phyloP scores from a whole-genome alignment of 1,284 basidiomycete genomes.

The Grifola frondosa region DNA sequence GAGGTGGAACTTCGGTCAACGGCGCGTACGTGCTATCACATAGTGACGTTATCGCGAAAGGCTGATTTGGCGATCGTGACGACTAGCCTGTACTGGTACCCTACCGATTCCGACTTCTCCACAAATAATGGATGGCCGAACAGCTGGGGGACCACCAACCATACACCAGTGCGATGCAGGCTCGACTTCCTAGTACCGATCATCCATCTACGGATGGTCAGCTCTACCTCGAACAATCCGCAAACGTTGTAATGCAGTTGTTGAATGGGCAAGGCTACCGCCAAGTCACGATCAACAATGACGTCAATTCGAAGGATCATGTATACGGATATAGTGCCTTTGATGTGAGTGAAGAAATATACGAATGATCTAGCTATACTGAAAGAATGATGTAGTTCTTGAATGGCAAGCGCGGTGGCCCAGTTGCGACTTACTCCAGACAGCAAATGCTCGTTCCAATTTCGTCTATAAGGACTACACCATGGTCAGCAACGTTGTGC shows the following conservation, averaged over 20 bases:
- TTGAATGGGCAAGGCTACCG: conserved; percentile 49
- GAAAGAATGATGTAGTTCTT: too few species aligned
- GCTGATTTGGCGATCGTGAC: too few species aligned
- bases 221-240: conserved; percentile 55
- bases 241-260: conserved; percentile 43
- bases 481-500: conserved; percentile 52
- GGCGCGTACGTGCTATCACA: conserved; percentile 47
- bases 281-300: conserved; percentile 54
- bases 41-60: conserved; percentile 3
- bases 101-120: conserved; percentile 52
- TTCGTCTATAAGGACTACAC: conserved; percentile 51
- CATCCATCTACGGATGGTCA: conserved; percentile 60
- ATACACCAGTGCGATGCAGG: conserved; percentile 48
- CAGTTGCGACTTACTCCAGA: conserved; percentile 59
- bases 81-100: conserved; percentile 62
- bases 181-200: conserved; percentile 57
- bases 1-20: conserved; percentile 63
- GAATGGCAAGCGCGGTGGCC: conserved; percentile 56
- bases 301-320: conserved; percentile 57
- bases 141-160: conserved; percentile 50
- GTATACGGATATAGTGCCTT: conserved; percentile 58
- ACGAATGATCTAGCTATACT: too few species aligned
- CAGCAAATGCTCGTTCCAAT: conserved; percentile 52
- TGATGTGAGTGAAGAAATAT: conserved; percentile 47
- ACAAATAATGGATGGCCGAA: conserved; percentile 51